These are phyloP conservation scores for Grosmannia clavigera DNA, from an alignment of 2,329 filamentous ascomycete genomes.

Conservation along the genomic window DNA sequence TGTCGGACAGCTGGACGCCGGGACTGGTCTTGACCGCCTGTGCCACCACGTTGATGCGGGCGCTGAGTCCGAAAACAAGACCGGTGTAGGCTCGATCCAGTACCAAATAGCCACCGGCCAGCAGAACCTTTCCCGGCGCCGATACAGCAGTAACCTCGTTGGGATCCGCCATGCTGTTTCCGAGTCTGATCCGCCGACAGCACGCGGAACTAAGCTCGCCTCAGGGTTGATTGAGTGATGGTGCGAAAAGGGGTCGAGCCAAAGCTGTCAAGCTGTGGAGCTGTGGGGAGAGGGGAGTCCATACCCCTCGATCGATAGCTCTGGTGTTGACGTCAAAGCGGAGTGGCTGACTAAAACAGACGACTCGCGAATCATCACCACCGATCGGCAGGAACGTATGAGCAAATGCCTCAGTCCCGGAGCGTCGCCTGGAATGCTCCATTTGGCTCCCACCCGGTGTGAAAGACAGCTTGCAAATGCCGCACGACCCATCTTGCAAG, in stretches of 20 bases:
- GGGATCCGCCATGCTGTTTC: constrained; percentile 5
- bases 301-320: neutral
- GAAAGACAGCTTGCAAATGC: too few relatives aligned
- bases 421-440: neutral
- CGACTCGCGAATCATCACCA: neutral
- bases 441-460: neutral
- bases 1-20: constrained; percentile 55
- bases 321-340: neutral
- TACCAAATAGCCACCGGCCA: constrained; percentile 90
- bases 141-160: constrained; percentile 50
- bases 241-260: neutral
- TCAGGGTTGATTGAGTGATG: neutral
- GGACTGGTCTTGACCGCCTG: constrained; percentile 43
- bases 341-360: neutral
- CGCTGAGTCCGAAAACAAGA: constrained; percentile 54
- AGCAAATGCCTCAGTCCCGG: neutral
- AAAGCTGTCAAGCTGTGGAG: constrained; percentile 2
- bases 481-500: too few relatives aligned
- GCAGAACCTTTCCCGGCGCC: constrained; percentile 88
- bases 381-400: neutral
- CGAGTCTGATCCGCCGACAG: neutral
- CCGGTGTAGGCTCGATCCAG: constrained; percentile 79
- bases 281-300: constrained; percentile 1
- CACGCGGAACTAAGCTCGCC: neutral
- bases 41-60: constrained; percentile 54